These are phyloP conservation scores for Mollisia scopiformis DNA, from an alignment of 2,329 filamentous ascomycete species.

Conservation along the genomic window DNA sequence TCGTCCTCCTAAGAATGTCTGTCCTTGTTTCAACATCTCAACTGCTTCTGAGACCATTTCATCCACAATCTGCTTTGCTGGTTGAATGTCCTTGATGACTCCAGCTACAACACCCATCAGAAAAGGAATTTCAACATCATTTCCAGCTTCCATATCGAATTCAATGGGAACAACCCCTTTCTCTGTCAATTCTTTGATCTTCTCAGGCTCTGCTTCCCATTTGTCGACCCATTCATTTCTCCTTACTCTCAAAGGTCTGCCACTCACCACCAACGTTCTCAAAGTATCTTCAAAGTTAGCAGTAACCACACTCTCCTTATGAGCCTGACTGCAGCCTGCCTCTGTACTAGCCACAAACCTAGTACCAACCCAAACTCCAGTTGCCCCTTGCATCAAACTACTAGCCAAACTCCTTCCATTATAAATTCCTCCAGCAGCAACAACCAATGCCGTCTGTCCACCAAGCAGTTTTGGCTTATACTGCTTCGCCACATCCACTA, in stretches of 20 bases:
- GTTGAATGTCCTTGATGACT: conserved; percentile 75
- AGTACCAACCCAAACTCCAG: conserved; percentile 93
- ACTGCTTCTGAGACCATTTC: conserved; percentile 86
- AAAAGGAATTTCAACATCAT: conserved; percentile 83
- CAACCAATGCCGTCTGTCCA: conserved; percentile 73
- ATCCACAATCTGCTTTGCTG: conserved; percentile 81
- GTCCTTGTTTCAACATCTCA: conserved; percentile 64
- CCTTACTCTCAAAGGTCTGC: conserved; percentile 78
- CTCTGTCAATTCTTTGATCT: conserved; percentile 76
- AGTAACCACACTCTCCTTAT: conserved; percentile 83
- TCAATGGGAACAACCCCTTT: conserved; percentile 79
- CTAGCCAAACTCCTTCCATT: conserved; percentile 82
- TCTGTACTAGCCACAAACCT: conserved; percentile 85
- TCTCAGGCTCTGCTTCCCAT: conserved; percentile 78
- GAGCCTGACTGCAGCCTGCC: conserved; percentile 77
- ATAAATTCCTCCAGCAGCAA: conserved; percentile 86
- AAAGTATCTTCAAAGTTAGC: conserved; percentile 80
- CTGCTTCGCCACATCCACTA: conserved; percentile 78
- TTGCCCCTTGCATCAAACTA: conserved; percentile 84
- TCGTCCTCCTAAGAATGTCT: conserved; percentile 57
- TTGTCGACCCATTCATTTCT: conserved; percentile 81
- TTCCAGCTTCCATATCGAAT: conserved; percentile 80
- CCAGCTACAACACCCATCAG: conserved; percentile 94
- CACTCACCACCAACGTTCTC: conserved; percentile 80
- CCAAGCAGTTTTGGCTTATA: conserved; percentile 63